Evolutionary conservation across 2,329 filamentous ascomycete species (phyloP).

Genomic region (Phialophora macrospora): DNA sequence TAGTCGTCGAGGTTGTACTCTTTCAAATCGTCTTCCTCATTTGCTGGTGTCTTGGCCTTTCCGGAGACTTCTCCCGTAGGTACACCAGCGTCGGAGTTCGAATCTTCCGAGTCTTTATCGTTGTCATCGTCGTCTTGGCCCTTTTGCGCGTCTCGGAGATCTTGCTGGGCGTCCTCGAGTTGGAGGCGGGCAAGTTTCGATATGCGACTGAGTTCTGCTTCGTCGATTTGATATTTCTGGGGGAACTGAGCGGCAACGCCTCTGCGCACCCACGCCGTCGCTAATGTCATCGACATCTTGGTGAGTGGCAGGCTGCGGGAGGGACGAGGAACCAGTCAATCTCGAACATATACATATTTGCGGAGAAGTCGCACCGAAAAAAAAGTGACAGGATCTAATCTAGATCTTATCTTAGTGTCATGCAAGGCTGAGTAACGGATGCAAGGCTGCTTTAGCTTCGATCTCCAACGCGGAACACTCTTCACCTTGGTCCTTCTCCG

Average conservation of each 20-base stretch:
- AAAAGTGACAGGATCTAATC: constrained; percentile 26
- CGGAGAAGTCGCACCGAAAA: constrained; percentile 12
- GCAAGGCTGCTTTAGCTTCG: constrained; percentile 23
- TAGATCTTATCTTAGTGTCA: constrained; percentile 4
- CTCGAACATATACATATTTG: not conserved
- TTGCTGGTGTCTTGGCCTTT: constrained; percentile 44
- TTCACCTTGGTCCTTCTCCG: not conserved
- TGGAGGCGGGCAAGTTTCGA: constrained; percentile 75
- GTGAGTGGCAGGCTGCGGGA: constrained; percentile 6
- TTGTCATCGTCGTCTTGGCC: constrained; percentile 42
- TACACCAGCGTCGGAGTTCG: constrained; percentile 34
- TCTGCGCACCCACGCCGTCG: constrained; percentile 75
- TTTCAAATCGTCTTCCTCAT: constrained; percentile 84
- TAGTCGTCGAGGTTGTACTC: constrained; percentile 97
- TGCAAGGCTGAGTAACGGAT: not conserved
- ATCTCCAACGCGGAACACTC: constrained; percentile 6
- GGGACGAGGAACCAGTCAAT: not conserved
- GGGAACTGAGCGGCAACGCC: constrained; percentile 78
- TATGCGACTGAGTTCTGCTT: constrained; percentile 76
- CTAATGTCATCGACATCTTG: constrained; percentile 72
- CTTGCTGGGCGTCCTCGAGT: constrained; percentile 89
- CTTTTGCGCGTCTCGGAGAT: constrained; percentile 58
- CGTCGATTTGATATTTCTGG: constrained; percentile 74
- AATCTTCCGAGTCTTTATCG: constrained; percentile 43
- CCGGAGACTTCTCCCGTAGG: constrained; percentile 19